Conservation (phyloP, 345 rosid genomes). For the Microthlaspi erraticum region DNA sequence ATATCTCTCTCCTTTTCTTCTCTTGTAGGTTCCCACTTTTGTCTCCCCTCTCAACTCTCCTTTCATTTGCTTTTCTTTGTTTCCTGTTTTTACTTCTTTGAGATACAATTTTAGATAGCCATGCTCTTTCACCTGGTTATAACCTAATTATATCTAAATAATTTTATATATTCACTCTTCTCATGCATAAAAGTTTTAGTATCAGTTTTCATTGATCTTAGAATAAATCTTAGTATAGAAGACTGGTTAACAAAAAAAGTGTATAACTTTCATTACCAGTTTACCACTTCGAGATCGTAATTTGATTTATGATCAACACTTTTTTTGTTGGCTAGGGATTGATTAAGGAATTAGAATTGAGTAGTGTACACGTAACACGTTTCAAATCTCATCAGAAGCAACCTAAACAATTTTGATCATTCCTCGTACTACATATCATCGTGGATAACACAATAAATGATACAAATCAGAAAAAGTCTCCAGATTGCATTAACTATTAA, state of each 20-base stretch:
- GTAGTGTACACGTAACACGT: not conserved
- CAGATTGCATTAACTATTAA: too few relatives aligned
- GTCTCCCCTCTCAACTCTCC: constrained; percentile 39
- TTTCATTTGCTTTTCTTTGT: constrained; percentile 18
- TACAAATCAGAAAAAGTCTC: too few relatives aligned
- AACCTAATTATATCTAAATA: not conserved
- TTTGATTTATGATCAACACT: not conserved
- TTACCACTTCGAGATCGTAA: not conserved
- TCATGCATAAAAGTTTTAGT: not conserved
- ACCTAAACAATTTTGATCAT: not conserved
- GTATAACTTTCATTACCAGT: not conserved
- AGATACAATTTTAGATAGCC: not conserved
- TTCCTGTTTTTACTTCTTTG: constrained; percentile 1
- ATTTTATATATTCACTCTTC: not conserved
- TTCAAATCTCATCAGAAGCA: not conserved
- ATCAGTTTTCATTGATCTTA: not conserved
- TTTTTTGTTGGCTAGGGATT: not conserved
- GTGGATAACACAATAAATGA: not conserved
- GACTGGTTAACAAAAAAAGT: not conserved
- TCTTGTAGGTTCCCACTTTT: constrained; percentile 56
- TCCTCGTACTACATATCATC: not conserved
- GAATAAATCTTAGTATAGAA: not conserved
- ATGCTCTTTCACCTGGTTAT: not conserved
- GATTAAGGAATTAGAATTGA: not conserved
- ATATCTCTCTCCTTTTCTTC: constrained; percentile 35